Percentiles rank a stretch among this genome's conserved stretches.
These are phyloP conservation scores for Penicillium hordei DNA, from an alignment of 2,329 filamentous ascomycete genomes.

Conservation along the genomic window DNA sequence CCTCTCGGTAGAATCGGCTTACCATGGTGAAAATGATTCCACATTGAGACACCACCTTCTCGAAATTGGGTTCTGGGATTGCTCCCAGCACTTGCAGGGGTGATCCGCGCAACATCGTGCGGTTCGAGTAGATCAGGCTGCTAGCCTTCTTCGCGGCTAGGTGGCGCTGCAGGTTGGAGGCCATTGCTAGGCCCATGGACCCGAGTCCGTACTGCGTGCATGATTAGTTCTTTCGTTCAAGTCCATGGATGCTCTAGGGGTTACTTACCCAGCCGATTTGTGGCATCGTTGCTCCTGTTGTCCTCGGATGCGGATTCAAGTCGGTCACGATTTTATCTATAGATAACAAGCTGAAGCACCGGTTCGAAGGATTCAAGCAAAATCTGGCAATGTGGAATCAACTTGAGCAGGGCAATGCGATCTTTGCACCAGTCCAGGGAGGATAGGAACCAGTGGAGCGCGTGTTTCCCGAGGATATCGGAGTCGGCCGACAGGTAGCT, in stretches of 20 bases:
- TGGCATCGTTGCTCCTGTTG: constrained; percentile 25
- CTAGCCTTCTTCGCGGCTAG: constrained; percentile 34
- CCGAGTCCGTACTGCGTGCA: constrained; percentile 42
- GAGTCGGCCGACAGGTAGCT: constrained; percentile 26
- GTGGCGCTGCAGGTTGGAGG: constrained; percentile 45
- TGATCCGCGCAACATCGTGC: constrained; percentile 43
- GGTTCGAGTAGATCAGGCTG: constrained; percentile 42
- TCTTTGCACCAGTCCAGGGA: constrained; percentile 7
- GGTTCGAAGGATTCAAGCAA: not conserved
- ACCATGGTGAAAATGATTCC: constrained; percentile 45
- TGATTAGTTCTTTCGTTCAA: constrained; percentile 1
- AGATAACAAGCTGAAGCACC: not conserved
- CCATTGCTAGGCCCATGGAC: constrained; percentile 49
- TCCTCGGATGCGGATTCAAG: not conserved
- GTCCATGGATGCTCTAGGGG: not conserved
- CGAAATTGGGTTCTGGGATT: constrained; percentile 33
- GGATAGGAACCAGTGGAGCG: constrained; percentile 13
- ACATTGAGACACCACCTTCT: constrained; percentile 37
- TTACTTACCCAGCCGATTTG: constrained; percentile 40
- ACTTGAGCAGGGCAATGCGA: not conserved
- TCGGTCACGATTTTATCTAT: not conserved
- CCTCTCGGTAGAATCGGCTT: not conserved
- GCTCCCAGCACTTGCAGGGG: constrained; percentile 39
- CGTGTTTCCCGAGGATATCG: constrained; percentile 26
- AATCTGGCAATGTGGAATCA: not conserved